Evolutionary conservation across 495 filamentous ascomycete species (phyloP).

Genomic region (Trichocladium antarcticum): DNA sequence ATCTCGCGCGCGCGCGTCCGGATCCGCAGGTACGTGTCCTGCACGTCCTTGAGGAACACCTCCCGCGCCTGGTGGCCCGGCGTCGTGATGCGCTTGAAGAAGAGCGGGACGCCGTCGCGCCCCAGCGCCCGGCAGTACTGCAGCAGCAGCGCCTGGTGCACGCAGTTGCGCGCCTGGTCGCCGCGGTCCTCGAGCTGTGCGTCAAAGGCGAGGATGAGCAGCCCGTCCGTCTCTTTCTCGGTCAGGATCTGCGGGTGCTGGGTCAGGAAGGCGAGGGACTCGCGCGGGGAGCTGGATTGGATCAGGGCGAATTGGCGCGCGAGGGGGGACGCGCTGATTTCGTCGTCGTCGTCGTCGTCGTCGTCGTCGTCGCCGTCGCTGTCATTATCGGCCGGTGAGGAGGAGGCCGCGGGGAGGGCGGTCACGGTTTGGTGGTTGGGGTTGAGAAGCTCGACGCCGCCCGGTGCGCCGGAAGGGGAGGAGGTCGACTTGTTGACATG

Average conservation of each 20-base stretch:
- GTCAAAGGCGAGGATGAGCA: conserved; percentile 86
- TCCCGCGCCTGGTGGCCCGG: conserved; percentile 82
- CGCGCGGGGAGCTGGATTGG: conserved; percentile 59
- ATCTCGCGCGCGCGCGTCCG: conserved; percentile 69
- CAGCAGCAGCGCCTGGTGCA: conserved; percentile 83
- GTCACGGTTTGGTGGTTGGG: conserved; percentile 38
- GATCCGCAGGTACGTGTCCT: conserved; percentile 73
- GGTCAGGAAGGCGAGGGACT: conserved; percentile 62
- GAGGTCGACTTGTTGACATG: conserved; percentile 52
- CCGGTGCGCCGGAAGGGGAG: conserved; percentile 29
- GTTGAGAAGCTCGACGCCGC: conserved; percentile 72
- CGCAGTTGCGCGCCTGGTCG: conserved; percentile 72
- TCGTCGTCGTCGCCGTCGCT: conserved; percentile 51
- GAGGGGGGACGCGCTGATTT: conserved; percentile 62
- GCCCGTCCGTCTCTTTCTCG: conserved; percentile 83
- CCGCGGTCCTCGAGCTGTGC: conserved; percentile 62
- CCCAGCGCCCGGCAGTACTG: conserved; percentile 91
- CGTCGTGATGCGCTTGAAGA: conserved; percentile 96
- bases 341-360: conserved; percentile 47
- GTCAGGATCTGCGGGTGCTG: conserved; percentile 63
- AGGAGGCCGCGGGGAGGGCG: conserved; percentile 4
- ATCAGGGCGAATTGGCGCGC: conserved; percentile 72
- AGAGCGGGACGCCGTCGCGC: conserved; percentile 75
- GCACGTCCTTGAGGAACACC: conserved; percentile 86
- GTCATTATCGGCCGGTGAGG: conserved; percentile 20